Evolutionary conservation across 2,329 filamentous ascomycete genomes (phyloP).

Genomic region (Xylariales sp.): DNA sequence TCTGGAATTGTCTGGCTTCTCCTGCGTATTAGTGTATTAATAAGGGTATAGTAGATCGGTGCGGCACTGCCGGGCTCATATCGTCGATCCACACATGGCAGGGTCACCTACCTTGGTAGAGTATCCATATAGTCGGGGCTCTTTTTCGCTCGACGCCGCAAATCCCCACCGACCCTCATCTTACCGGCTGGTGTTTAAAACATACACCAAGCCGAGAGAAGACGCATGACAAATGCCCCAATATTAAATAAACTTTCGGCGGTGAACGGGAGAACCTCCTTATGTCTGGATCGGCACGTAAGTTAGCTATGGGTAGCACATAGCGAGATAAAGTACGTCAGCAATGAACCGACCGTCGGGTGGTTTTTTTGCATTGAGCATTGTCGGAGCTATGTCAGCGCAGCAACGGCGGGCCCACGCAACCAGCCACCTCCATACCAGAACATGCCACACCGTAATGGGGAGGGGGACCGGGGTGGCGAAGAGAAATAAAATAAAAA

Average conservation of each 20-base stretch:
- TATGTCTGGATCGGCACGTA: not conserved
- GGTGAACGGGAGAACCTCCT: constrained; percentile 12
- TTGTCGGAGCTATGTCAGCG: constrained; percentile 12
- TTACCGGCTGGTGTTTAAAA: constrained; percentile 8
- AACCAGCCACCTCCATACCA: constrained; percentile 1
- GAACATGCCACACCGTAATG: no score
- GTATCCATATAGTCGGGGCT: constrained; percentile 8
- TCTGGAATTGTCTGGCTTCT: constrained; percentile 4
- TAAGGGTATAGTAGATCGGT: constrained; percentile 5
- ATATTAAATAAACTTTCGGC: not conserved
- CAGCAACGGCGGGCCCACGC: constrained; percentile 10
- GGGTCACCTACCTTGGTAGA: not conserved
- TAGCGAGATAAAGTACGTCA: not conserved
- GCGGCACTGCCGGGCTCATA: constrained; percentile 15
- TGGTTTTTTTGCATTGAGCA: not conserved
- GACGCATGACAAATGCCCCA: constrained; percentile 6
- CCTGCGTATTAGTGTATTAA: constrained; percentile 6
- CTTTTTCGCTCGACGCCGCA: constrained; percentile 4
- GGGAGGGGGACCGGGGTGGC: no score
- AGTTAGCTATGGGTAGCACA: not conserved
- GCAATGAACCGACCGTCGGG: not conserved
- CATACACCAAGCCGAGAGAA: not conserved
- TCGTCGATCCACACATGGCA: constrained; percentile 12
- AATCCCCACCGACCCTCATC: constrained; percentile 13
- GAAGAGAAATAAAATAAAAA: not conserved